Base-by-base conservation (phyloP, 495 filamentous ascomycete species). In the Neurospora sp. region DNA sequence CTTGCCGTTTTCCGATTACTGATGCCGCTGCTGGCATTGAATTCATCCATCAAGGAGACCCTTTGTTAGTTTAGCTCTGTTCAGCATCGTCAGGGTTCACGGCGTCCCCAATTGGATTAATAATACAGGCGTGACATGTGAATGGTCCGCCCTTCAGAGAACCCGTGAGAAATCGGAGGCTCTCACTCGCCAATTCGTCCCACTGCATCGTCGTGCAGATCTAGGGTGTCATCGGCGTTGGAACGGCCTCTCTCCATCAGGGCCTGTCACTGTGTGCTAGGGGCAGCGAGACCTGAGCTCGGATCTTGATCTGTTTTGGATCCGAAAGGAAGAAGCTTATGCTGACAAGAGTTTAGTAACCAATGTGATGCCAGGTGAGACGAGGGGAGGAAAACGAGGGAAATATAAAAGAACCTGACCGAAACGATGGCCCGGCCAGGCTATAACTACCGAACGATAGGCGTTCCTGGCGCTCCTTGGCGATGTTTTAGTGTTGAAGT, bases 161-260 rank as follows among this genome's bases (percentile, higher is more conserved):
- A 60, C 20, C 10, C 62, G 71, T 39, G 74, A 31, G 54, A 66
- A 60, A 27, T 44, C 74, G 14, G 62, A 72, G 35, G 69, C 23
- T 76, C 74, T 70, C 35, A 76, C 72, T 76, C 69, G 74, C 41
- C 72, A 76, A 76, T 76, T 72, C 71, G 18, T 18, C 20, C 18
- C 39, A 35, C 44, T 49, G 69, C 70, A 60, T 60, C 49, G 49
- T 66, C 54, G 27, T 66, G 27, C 54, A 66, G 27, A 66, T 66
- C 54, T 66, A 72, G 23, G 37, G 37, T 72, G 9, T 41, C 23
- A 62, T 72, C 66, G 46, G 54, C 73, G 70, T 40, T n/a, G 23
- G 35, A 35, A 9, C 69, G 10, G 66, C 40, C 72, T 69, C 69
- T 71, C 49, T 49, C 3, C 27, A 4, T 49, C 49, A 60, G 20